Base-by-base conservation (phyloP, 495 filamentous ascomycete genomes). In the Aspergillus bridgeri region DNA sequence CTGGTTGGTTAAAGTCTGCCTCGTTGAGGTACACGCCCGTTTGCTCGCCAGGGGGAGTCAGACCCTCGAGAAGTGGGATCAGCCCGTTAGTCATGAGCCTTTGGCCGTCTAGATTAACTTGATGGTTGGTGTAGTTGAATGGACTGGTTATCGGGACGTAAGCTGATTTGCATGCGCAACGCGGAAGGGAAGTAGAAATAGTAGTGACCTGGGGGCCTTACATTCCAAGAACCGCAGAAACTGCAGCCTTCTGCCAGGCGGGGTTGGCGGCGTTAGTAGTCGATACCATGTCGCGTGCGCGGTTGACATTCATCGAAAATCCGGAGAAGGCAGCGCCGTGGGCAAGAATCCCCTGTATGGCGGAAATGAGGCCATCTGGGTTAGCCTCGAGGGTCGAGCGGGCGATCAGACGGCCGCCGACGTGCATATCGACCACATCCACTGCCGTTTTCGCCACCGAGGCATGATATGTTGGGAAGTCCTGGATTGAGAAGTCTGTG, bases 381-480 rank as follows among this genome's bases (percentile, higher is more conserved):
- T 78, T 78, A 5, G 58, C 53, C 3, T 70, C 62, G 38, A 80
- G 69, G 1, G 78, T 65, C n/a, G 58, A 47, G 18, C 69, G 69
- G 7, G 83, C 83, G 49, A 86, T 77, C 3, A 86, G 71, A 5
- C 84, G 74, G 20, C 83, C 81, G 19, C 81, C 83, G 51, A 76
- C 68, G 48, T 80, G 74, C 51, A 69, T 70, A 23, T 72, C 73
- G 47, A 72, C 72, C 53, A 79, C 70, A 24, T 74, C 63, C 57
- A 22, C 21, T 19, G 44, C 18, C 4, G 44, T 46, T 46, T 19
- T 6, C 2, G 44, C 18, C 44, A 19, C 21, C 3, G 44, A 5
- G 19, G 44, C 44, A 22, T 46, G 21, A 13, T 19, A 46, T 46
- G 44, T 46, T 46, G 44, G 21, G 44, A 19, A 22, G 44, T 8